Evolutionary conservation across 768 basidiomycete genomes (phyloP).

Genomic region (Paxillus ammoniavirescens): DNA sequence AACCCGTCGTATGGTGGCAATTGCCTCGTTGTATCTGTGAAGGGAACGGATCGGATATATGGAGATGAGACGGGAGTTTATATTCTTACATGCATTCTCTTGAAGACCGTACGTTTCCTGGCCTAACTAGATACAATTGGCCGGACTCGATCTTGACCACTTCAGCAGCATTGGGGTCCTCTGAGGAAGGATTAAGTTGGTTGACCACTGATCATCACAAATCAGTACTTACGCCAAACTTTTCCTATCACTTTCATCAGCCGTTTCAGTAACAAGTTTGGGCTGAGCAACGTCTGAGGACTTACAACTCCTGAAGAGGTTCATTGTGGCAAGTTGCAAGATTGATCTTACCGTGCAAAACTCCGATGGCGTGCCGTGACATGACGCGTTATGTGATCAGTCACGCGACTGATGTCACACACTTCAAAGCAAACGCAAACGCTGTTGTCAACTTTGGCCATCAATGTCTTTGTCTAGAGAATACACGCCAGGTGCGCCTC

Average conservation of each 20-base stretch:
- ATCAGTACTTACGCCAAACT: conserved; percentile 83
- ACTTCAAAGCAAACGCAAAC: no score
- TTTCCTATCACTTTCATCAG: conserved; percentile 69
- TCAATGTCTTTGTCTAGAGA: background rate
- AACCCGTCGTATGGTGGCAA: conserved; percentile 87
- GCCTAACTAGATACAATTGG: conserved; percentile 86
- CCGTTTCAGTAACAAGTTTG: conserved; percentile 19
- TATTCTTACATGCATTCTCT: conserved; percentile 92
- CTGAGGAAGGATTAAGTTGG: conserved; percentile 43
- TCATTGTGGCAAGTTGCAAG: conserved; percentile 52
- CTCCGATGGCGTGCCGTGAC: conserved; percentile 17
- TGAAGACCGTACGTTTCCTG: conserved; percentile 86
- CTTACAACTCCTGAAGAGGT: conserved; percentile 81
- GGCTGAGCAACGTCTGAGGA: conserved; percentile 16
- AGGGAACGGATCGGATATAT: conserved; percentile 1
- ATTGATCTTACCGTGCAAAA: conserved; percentile 2
- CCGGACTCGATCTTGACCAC: conserved; percentile 93
- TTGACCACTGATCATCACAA: conserved; percentile 12
- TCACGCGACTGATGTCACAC: conserved; percentile 20
- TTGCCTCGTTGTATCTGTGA: conserved; percentile 89
- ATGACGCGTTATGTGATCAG: conserved; percentile 23
- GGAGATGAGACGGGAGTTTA: background rate
- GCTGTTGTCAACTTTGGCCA: background rate
- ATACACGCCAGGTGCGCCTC: conserved; percentile 6
- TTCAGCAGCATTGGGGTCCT: conserved; percentile 92